Conservation (phyloP, 176 grass and related monocot genomes). For the Ampelocalamus luodianensis region DNA sequence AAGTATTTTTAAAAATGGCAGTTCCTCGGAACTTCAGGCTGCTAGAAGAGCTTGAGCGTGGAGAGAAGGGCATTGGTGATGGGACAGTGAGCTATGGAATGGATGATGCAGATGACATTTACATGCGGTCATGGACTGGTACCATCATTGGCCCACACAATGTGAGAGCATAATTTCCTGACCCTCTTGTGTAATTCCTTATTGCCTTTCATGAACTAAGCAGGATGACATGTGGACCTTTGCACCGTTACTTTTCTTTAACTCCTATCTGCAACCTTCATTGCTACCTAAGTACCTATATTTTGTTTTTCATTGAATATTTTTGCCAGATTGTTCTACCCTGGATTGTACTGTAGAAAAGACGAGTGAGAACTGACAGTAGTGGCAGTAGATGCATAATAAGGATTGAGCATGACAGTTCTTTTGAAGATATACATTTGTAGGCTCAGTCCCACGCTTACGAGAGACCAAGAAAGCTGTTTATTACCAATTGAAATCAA, state of each 20-base stretch:
- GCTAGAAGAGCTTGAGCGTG: constrained; percentile 79
- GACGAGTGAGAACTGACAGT: background rate
- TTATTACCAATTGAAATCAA: background rate
- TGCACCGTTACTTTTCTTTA: background rate
- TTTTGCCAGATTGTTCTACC: background rate
- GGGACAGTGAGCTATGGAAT: constrained; percentile 64
- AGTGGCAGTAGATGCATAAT: background rate
- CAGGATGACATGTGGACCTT: background rate
- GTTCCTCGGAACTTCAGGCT: constrained; percentile 85
- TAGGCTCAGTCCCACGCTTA: background rate
- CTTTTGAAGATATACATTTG: constrained; percentile 7
- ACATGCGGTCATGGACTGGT: constrained; percentile 79
- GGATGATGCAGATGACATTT: constrained; percentile 84
- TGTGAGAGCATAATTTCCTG: constrained; percentile 42
- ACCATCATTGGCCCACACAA: constrained; percentile 83
- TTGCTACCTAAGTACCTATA: background rate
- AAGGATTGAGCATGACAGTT: background rate
- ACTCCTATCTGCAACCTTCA: background rate
- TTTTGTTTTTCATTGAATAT: background rate
- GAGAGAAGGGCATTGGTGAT: constrained; percentile 56
- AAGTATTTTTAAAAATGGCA: constrained; percentile 34
- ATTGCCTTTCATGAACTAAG: background rate
- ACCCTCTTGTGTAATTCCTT: background rate
- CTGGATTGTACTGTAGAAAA: background rate
- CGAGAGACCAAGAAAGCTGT: background rate